Evolutionary conservation across 2,329 filamentous ascomycete species (phyloP).

Genomic region (Paracoccidioides brasiliensis): DNA sequence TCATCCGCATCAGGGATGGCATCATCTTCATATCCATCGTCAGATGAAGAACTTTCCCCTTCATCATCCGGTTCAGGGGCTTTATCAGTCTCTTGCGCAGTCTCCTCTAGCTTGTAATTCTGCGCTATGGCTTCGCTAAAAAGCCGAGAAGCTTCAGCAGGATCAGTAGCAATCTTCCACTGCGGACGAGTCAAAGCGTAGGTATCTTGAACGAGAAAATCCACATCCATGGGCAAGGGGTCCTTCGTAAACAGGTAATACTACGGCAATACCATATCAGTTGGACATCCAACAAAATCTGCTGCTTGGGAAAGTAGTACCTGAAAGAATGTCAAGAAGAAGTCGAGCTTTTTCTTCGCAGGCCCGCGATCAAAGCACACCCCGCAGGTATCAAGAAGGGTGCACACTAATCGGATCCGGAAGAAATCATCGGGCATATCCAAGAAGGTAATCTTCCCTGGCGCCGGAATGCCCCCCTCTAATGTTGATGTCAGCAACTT

Average conservation of each 20-base stretch:
- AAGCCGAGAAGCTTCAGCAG: conserved; percentile 69
- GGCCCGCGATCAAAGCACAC: conserved; percentile 90
- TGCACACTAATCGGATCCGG: conserved; percentile 79
- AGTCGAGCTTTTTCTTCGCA: conserved; percentile 93
- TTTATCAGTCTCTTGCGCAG: conserved; percentile 57
- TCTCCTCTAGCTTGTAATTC: conserved; percentile 69
- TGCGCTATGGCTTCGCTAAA: conserved; percentile 83
- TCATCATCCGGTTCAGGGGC: conserved; percentile 57
- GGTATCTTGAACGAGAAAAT: conserved; percentile 90
- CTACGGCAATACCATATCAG: conserved; percentile 30
- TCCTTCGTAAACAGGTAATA: conserved; percentile 93
- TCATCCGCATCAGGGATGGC: conserved; percentile 43
- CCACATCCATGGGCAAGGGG: conserved; percentile 85
- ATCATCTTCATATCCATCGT: conserved; percentile 60
- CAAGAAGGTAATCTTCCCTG: conserved; percentile 61
- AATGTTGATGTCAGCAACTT: conserved; percentile 9
- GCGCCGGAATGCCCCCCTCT: conserved; percentile 66
- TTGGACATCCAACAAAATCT: not conserved
- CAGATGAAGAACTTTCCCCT: conserved; percentile 56
- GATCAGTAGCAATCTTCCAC: conserved; percentile 72
- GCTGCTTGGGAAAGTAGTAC: conserved; percentile 25
- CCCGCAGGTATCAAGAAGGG: conserved; percentile 84
- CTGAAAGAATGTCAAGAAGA: conserved; percentile 92
- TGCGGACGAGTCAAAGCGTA: conserved; percentile 75
- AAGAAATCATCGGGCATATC: conserved; percentile 93